Evolutionary conservation across 129 eudicot species (phyloP), one percentile per base, ranked within the genome.

Genomic region (Saposhnikovia divaricata): DNA sequence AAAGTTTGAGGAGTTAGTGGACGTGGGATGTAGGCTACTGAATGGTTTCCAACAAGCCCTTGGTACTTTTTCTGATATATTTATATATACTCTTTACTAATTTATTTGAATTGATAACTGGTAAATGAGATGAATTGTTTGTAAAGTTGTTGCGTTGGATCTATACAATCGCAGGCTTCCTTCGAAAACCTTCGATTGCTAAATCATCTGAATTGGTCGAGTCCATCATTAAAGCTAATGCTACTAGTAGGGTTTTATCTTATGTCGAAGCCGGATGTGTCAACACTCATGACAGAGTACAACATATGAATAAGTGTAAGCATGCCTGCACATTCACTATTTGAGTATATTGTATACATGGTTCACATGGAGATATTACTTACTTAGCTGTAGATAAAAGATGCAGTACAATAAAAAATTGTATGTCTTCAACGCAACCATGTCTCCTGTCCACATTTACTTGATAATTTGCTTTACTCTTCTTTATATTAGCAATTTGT

Each of bases 241-340:
- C 84, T 39, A 84, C 87, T 7, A 86, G 84, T 77, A 88, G 97
- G 85, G 18, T 93, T 16, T 80, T 57, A 44, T 85, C 92, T 25
- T 93, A 93, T 81, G 75, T 91, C 51, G 86, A 87, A 61, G 86
- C 91, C 50, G 96, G 96, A 78, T 90, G 88, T 66, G 28, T 76
- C 31, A 91, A 91, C 61, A 31, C 82, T 77, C 84, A 86, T 43
- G 88, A 81, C 76, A 80, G 81, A 46, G 78, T 69, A 70, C 87
- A 87, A 80, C 84, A 85, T 81, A 68, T 87, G 61, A 84, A 79
- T 78, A 89, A 93, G 91, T 86, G 97, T 92, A 89, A 88, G 97
- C 79, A 53, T 61, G 19, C 37, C 31, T 76, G 65, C 9, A 69
- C 37, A 27, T n/a, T 45, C 46, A 65, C 13, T 46, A 81, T 44